A percentile compares a stretch with the other conserved stretches of the same genome.
These are phyloP conservation scores for Melanogaster broomeanus DNA, from an alignment of 768 basidiomycete genomes.

Conservation along the genomic window DNA sequence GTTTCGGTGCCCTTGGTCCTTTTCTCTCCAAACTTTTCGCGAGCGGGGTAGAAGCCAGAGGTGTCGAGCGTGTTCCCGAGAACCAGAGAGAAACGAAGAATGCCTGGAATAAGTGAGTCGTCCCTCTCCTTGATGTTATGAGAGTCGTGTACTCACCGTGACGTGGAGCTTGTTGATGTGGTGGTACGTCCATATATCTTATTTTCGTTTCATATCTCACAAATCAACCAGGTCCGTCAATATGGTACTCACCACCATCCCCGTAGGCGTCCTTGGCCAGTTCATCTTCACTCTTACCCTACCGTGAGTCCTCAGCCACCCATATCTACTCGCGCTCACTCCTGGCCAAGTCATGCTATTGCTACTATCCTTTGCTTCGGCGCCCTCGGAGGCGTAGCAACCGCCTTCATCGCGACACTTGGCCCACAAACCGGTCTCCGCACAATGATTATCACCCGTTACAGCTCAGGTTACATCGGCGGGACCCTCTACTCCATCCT, in stretches of 20 bases:
- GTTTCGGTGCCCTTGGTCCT: constrained; percentile 33
- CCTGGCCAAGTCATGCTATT: constrained; percentile 38
- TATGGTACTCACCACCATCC: constrained; percentile 47
- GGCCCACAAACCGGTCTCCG: constrained; percentile 55
- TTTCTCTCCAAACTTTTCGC: constrained; percentile 42
- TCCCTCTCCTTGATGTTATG: neutral
- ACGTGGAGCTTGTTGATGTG: constrained; percentile 43
- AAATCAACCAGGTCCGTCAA: constrained; percentile 44
- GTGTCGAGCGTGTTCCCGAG: constrained; percentile 56
- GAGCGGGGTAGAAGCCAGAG: constrained; percentile 53
- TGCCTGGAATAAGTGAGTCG: constrained; percentile 44
- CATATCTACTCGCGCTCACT: neutral
- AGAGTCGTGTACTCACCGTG: constrained; percentile 1
- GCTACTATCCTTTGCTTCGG: constrained; percentile 49
- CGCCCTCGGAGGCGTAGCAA: constrained; percentile 41
- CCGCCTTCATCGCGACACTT: constrained; percentile 54
- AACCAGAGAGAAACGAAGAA: constrained; percentile 46
- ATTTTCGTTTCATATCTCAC: neutral
- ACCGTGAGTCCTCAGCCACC: constrained; percentile 29
- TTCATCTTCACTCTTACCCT: constrained; percentile 50
- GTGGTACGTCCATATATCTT: constrained; percentile 32
- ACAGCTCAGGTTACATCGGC: constrained; percentile 50
- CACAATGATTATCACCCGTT: constrained; percentile 54
- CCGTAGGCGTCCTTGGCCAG: constrained; percentile 51
- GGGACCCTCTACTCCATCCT: constrained; percentile 51